Percentiles rank a stretch among this genome's conserved stretches.
Evolutionary conservation across 2,329 filamentous ascomycete genomes (phyloP).

Genomic region (Ophiocordyceps camponoti-saundersi): DNA sequence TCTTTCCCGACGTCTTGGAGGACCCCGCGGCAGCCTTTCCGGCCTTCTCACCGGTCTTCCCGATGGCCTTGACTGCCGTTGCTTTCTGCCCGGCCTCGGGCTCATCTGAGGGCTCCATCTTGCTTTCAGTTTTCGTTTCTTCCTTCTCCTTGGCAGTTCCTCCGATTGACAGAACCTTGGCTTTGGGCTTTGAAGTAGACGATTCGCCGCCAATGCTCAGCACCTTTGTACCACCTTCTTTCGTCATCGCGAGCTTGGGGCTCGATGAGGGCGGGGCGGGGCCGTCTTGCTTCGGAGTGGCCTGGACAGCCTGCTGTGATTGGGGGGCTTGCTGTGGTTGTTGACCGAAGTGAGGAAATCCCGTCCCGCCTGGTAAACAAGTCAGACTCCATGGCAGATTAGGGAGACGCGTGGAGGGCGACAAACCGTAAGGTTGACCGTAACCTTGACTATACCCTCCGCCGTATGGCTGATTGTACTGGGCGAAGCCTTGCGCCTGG

Average conservation of each 20-base stretch:
- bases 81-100: slow-evolving; percentile 66
- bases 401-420: not conserved
- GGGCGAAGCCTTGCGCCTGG: slow-evolving; percentile 29
- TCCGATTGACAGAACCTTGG: slow-evolving; percentile 28
- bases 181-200: slow-evolving; percentile 35
- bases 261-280: slow-evolving; percentile 26
- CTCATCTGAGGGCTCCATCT: slow-evolving; percentile 28
- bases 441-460: slow-evolving; percentile 32
- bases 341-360: slow-evolving; percentile 36
- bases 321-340: slow-evolving; percentile 26
- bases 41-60: slow-evolving; percentile 63
- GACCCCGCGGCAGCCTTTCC: slow-evolving; percentile 22
- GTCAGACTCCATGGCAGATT: not conserved
- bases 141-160: slow-evolving; percentile 21
- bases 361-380: slow-evolving; percentile 21
- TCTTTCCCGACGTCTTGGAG: slow-evolving; percentile 43
- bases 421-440: slow-evolving; percentile 25
- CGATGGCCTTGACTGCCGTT: slow-evolving; percentile 75
- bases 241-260: slow-evolving; percentile 34
- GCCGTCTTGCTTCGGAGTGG: slow-evolving; percentile 11
- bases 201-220: slow-evolving; percentile 49
- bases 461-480: slow-evolving; percentile 37
- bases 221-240: slow-evolving; percentile 44
- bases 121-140: slow-evolving; percentile 30
- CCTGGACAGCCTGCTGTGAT: slow-evolving; percentile 20